Conservation (phyloP, 2,329 filamentous ascomycete genomes). For the Cordyceps militaris region DNA sequence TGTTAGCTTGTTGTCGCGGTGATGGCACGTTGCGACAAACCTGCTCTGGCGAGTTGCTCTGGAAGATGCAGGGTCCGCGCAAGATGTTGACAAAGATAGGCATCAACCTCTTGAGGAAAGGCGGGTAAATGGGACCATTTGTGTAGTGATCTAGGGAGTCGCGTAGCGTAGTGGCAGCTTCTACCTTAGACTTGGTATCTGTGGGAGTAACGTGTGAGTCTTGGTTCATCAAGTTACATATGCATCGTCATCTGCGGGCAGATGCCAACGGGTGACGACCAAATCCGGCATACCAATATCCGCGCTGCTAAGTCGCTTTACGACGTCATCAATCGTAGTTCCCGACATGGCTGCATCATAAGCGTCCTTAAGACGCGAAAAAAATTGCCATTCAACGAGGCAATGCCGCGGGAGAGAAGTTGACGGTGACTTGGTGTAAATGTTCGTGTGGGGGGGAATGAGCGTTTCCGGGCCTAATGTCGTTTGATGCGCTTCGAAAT, state of each 20-base stretch:
- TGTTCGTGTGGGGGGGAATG: slow-evolving; percentile 9
- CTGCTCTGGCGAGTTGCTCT: slow-evolving; percentile 85
- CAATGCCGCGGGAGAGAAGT: slow-evolving; percentile 11
- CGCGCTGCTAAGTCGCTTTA: slow-evolving; percentile 49
- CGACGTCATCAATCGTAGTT: slow-evolving; percentile 55
- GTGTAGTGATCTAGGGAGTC: slow-evolving; percentile 90
- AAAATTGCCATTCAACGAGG: slow-evolving; percentile 29
- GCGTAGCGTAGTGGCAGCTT: slow-evolving; percentile 76
- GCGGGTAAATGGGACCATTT: slow-evolving; percentile 64
- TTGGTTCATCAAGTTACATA: not conserved
- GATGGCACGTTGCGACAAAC: slow-evolving; percentile 36
- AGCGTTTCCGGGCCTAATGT: not conserved
- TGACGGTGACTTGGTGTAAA: slow-evolving; percentile 8
- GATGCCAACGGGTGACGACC: not conserved
- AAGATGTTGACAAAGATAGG: slow-evolving; percentile 84
- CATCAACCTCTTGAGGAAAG: slow-evolving; percentile 81
- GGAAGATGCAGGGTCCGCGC: slow-evolving; percentile 79
- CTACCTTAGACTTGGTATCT: slow-evolving; percentile 79
- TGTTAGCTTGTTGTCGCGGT: slow-evolving; percentile 15
- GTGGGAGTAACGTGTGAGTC: slow-evolving; percentile 10
- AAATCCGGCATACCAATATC: slow-evolving; percentile 42
- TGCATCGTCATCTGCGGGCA: too few species aligned
- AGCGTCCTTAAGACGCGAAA: slow-evolving; percentile 30
- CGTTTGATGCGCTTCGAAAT: slow-evolving; percentile 10
- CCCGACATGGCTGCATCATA: slow-evolving; percentile 53